Evolutionary conservation across 352 stramenopile species (phyloP).

Genomic region (Elongisporangium senticosum): DNA sequence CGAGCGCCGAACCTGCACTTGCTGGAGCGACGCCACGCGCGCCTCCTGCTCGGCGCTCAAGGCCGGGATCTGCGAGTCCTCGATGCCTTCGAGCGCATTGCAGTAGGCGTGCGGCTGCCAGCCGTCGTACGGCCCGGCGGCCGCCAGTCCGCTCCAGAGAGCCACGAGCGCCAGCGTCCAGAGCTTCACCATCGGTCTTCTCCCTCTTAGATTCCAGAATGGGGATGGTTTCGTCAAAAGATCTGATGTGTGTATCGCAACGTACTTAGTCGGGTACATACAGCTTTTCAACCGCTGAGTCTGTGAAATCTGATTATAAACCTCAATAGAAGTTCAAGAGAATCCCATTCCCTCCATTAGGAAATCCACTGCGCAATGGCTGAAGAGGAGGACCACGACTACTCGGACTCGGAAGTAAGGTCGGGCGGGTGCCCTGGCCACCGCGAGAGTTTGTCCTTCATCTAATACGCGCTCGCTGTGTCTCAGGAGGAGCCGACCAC

Average conservation of each 20-base stretch:
- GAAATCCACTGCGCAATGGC: too few species aligned
- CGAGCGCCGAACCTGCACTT: conserved; percentile 49
- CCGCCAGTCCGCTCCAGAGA: conserved; percentile 2
- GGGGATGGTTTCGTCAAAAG: not conserved
- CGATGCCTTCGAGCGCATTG: conserved; percentile 63
- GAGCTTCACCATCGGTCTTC: not conserved
- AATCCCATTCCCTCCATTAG: too few species aligned
- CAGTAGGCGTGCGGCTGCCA: conserved; percentile 83
- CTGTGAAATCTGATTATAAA: not conserved
- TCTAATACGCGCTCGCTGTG: too few species aligned
- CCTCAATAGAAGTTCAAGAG: too few species aligned
- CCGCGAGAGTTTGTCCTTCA: too few species aligned
- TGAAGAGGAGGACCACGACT: too few species aligned
- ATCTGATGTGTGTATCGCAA: not conserved
- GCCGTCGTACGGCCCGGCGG: conserved; percentile 50
- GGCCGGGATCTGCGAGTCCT: conserved; percentile 45
- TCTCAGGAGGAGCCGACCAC: too few species aligned
- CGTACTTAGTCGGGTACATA: not conserved
- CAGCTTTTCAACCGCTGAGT: not conserved
- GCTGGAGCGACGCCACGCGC: conserved; percentile 66
- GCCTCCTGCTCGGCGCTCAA: conserved; percentile 48
- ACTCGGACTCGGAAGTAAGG: too few species aligned
- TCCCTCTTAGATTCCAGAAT: not conserved
- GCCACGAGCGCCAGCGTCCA: not conserved
- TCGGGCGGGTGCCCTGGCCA: too few species aligned